Evolutionary conservation across 331 rosid species (phyloP).

Genomic region (Ulmus americana): DNA sequence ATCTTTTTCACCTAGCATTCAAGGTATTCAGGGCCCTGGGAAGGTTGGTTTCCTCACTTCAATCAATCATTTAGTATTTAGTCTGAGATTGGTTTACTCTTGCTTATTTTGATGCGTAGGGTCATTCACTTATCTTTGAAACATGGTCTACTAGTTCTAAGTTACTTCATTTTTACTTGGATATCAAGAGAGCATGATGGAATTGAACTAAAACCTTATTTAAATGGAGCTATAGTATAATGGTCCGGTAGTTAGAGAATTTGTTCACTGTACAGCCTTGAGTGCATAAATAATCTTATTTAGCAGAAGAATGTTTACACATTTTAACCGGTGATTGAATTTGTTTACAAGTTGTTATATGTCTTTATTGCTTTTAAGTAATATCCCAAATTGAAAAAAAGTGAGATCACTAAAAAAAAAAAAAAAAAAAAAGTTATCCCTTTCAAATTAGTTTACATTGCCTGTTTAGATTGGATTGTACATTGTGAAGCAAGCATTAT

Average conservation of each 20-base stretch:
- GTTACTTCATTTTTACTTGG: slow-evolving; percentile 13
- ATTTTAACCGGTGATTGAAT: slow-evolving; percentile 2
- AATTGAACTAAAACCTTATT: slow-evolving; percentile 17
- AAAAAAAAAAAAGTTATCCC: too few species aligned
- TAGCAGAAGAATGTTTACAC: slow-evolving; percentile 5
- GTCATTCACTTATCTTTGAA: not conserved
- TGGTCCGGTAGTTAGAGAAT: slow-evolving; percentile 24
- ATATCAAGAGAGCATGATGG: slow-evolving; percentile 21
- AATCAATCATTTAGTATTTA: not conserved
- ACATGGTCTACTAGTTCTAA: slow-evolving; percentile 10
- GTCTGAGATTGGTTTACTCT: slow-evolving; percentile 1
- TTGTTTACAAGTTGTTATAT: slow-evolving; percentile 1
- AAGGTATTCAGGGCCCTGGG: slow-evolving; percentile 30
- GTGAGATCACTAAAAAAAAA: not conserved
- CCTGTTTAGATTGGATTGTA: slow-evolving; percentile 1
- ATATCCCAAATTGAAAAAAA: not conserved
- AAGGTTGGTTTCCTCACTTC: slow-evolving; percentile 57
- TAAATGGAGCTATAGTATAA: slow-evolving; percentile 20
- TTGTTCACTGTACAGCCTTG: slow-evolving; percentile 9
- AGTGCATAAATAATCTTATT: not conserved
- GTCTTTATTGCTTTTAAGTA: not conserved
- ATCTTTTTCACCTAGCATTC: slow-evolving; percentile 33
- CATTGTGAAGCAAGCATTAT: not conserved
- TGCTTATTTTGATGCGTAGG: slow-evolving; percentile 1
- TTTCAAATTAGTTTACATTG: not conserved